A percentile compares a stretch with the other conserved stretches of the same genome.
phyloP scores from a whole-genome alignment of 2,329 filamentous ascomycete genomes.

The Onygenales sp. region DNA sequence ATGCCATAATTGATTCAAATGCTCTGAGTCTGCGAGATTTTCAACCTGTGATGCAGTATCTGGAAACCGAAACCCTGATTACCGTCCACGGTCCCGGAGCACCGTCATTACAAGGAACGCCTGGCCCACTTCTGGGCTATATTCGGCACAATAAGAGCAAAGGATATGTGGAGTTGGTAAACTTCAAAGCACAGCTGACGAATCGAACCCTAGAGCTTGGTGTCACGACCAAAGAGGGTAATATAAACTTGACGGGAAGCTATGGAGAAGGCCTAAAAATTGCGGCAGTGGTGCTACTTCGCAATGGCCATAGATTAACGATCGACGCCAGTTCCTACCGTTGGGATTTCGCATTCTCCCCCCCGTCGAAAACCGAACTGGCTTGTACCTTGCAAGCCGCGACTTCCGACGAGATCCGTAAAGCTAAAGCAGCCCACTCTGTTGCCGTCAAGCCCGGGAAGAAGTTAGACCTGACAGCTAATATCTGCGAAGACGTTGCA shows the following conservation, averaged over 20 bases:
- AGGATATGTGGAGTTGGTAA: slow-evolving; percentile 14
- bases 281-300: slow-evolving; percentile 17
- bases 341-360: slow-evolving; percentile 15
- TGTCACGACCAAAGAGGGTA: slow-evolving; percentile 10
- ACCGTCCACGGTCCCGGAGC: not conserved
- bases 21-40: slow-evolving; percentile 3
- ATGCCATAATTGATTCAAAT: not conserved
- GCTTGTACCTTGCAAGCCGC: not conserved
- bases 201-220: slow-evolving; percentile 6
- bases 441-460: too few species aligned
- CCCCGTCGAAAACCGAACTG: not conserved
- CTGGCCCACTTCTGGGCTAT: slow-evolving; percentile 11
- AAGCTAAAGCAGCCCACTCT: too few species aligned
- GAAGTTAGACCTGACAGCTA: not conserved
- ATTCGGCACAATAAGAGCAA: slow-evolving; percentile 13
- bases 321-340: slow-evolving; percentile 12
- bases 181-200: slow-evolving; percentile 15
- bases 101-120: too few species aligned
- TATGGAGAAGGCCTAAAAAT: slow-evolving; percentile 22
- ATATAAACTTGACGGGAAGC: slow-evolving; percentile 11
- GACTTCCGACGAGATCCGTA: not conserved
- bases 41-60: slow-evolving; percentile 2
- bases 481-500: slow-evolving; percentile 12
- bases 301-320: slow-evolving; percentile 11
- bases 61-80: slow-evolving; percentile 5